Conservation (phyloP, 1,284 basidiomycete species). For the Bondarzewia mesenterica region DNA sequence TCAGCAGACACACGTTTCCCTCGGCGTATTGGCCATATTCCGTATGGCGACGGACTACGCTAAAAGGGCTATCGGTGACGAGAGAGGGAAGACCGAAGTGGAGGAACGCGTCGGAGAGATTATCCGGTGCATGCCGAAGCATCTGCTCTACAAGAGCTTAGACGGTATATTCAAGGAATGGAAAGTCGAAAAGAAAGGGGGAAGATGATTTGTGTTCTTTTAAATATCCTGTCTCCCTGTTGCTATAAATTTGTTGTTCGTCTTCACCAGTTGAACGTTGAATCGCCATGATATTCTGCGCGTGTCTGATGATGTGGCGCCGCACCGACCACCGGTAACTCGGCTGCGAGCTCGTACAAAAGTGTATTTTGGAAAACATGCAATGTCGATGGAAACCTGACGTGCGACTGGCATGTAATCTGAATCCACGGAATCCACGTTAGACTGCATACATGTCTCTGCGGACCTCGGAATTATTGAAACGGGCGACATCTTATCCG, state of each 20-base stretch:
- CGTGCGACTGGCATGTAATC: not conserved
- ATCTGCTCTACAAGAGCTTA: conserved; percentile 80
- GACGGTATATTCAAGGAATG: conserved; percentile 93
- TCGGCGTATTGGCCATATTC: conserved; percentile 88
- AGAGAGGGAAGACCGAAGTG: conserved; percentile 56
- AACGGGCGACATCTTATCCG: not conserved
- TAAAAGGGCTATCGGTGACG: conserved; percentile 53
- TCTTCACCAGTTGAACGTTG: too few relatives aligned
- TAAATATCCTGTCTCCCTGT: not conserved
- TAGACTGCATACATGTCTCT: too few relatives aligned
- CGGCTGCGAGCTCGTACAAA: not conserved
- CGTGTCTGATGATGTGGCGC: not conserved
- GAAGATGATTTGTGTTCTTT: conserved; percentile 21
- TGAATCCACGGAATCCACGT: too few relatives aligned
- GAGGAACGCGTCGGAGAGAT: conserved; percentile 83
- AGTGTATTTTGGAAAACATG: not conserved
- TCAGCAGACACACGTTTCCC: conserved; percentile 88
- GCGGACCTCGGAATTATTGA: too few relatives aligned
- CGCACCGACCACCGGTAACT: not conserved
- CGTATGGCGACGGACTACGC: conserved; percentile 79
- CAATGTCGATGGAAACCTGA: not conserved
- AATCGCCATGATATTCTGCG: not conserved
- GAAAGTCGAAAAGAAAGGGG: conserved; percentile 71
- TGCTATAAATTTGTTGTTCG: too few relatives aligned
- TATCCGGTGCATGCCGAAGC: conserved; percentile 77